Evolutionary conservation across 345 rosid species (phyloP), one percentile per base, ranked within the genome.

Genomic region (Acer saccharum): DNA sequence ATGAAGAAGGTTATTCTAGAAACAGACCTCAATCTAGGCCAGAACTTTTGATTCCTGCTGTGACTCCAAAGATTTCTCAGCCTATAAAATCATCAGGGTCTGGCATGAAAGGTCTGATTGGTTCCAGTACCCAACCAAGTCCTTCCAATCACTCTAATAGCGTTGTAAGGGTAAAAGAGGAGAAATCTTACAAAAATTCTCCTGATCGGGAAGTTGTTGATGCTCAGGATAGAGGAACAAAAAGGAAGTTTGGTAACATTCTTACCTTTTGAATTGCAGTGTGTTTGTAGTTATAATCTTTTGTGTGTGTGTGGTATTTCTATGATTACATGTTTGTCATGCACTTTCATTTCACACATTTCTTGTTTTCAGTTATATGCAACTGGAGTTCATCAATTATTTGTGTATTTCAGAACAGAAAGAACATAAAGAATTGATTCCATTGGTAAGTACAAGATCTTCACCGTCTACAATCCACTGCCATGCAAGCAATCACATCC

Each of bases 341-440:
- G 29, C 18, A 17, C 58, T 39, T 11, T 23, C 14, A 65, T 10
- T 52, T 27, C 32, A 62, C 18, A 23, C 68, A 11, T 12, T 46
- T 75, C 4, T 8, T 50, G 21, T 10, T 18, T 62, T 76, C 39
- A 17, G 4, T 69, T 13, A 76, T 71, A 55, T 70, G 23, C 71
- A 43, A 61, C 48, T 71, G 76, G 58, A 18, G 69, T 75, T 70
- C 65, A 80, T 71, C 5, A 62, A 39, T 50, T 41, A 41, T 65
- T 76, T 81, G 12, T 62, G n/a, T 73, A 44, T 85, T 77, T 81
- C 89, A 95, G 98, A 89, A 85, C 87, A 86, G 81, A 89, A 86
- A 78, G 93, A 87, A 67, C 95, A 92, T 73, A 88, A 84, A 78
- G 98, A 95, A 32, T 82, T 95, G 87, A 90, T 90, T 81, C 89